Base-by-base conservation (phyloP, 371 early-diverging fungal genomes). In the Actinomortierella wolfii region DNA sequence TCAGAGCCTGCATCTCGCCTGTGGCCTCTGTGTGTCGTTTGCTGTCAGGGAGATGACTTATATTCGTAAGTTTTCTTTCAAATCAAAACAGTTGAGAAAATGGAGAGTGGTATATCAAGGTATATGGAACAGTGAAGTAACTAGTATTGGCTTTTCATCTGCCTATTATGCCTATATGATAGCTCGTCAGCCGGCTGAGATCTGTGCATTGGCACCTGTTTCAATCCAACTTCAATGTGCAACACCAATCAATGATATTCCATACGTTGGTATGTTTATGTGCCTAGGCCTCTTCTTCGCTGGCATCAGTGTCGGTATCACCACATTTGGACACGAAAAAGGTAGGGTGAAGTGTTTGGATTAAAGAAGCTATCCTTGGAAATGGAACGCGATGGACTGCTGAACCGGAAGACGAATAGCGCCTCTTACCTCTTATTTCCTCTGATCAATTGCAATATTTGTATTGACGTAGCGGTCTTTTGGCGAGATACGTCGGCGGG, bases 401-500 rank as follows among this genome's bases (percentile, higher is more conserved):
- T n/a, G n/a, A n/a, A n/a, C n/a, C n/a, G n/a, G n/a, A n/a, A n/a
- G n/a, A 34, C 34, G 34, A 34, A 34, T 45, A 9, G 28, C 17
- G 23, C 15, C 40, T 25, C 45, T n/a, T n/a, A 20, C 45, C 5
- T 45, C 20, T 17, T 8, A 45, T 45, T 45, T 45, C 45, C 45
- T 17, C 45, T 17, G 20, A 9, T 41, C 41, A 41, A 41, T 15
- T 41, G 11, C 41, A 15, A 8, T 56, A 8, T 39, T 17, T 43
- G 28, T 50, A 2, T 21, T 17, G 23, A 15, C 6, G n/a, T 51
- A 60, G 78, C 70, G 5, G 84, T 83, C 1, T 82, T 66, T 52
- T 81, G 82, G 83, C 73, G 84, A 14, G 82, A 85, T 43, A 65
- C 83, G 1, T 61, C 79, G 2, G 64, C 78, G 8, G 85, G 84